phyloP scores from a whole-genome alignment of 139 green algal genomes.

The Micromonas pusilla region DNA sequence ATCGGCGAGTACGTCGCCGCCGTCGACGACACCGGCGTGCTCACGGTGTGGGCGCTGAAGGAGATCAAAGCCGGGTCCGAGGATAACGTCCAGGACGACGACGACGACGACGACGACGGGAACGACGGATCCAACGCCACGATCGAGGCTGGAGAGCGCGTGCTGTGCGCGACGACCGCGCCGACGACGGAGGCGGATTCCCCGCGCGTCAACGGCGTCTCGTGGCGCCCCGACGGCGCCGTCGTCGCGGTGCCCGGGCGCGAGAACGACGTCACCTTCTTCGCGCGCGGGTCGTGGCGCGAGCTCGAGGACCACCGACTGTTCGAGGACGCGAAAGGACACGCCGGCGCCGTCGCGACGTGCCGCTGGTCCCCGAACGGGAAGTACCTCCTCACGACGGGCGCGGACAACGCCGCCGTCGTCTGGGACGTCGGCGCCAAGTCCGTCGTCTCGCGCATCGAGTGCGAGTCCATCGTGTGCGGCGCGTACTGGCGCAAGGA shows the following conservation, averaged over 20 bases:
- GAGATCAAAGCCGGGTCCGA: not conserved
- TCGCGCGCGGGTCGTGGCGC: slow-evolving; percentile 24
- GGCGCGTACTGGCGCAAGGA: slow-evolving; percentile 61
- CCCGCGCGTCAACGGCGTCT: slow-evolving; percentile 17
- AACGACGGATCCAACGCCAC: not conserved
- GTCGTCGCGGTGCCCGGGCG: slow-evolving; percentile 30
- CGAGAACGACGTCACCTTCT: slow-evolving; percentile 31
- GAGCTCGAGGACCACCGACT: not conserved
- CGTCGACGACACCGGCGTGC: slow-evolving; percentile 46
- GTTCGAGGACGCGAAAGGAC: slow-evolving; percentile 28
- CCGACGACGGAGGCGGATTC: slow-evolving; percentile 1
- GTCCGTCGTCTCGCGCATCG: slow-evolving; percentile 22
- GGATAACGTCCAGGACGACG: not conserved
- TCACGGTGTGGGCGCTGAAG: slow-evolving; percentile 7
- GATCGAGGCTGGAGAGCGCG: slow-evolving; percentile 25
- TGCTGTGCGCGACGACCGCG: not conserved
- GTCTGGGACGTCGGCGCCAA: slow-evolving; percentile 58
- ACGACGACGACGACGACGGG: not conserved
- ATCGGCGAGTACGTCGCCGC: slow-evolving; percentile 61
- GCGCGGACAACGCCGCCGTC: slow-evolving; percentile 50
- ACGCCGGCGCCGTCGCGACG: slow-evolving; percentile 43
- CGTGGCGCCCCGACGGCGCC: slow-evolving; percentile 36
- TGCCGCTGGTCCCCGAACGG: slow-evolving; percentile 70
- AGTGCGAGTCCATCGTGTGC: slow-evolving; percentile 29
- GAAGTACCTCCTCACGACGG: slow-evolving; percentile 60